Base-by-base conservation (phyloP, 2,329 filamentous ascomycete genomes). In the Fusarium gaditjirri region DNA sequence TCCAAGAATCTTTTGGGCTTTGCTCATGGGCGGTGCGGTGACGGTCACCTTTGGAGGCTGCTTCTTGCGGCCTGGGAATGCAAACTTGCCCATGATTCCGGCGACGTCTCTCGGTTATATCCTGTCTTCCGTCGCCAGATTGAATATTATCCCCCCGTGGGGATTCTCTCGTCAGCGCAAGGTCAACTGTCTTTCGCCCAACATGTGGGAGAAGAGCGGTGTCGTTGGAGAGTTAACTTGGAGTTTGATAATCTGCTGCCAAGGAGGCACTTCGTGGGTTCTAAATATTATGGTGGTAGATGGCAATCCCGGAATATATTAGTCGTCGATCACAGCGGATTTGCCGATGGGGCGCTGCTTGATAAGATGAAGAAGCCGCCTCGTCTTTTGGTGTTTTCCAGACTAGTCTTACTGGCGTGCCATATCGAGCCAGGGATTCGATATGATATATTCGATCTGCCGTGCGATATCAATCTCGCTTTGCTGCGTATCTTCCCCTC, bases 21-120 rank as follows among this genome's bases (percentile, higher is more conserved):
- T 77, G 59, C 65, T 77, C 67, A 73, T 72, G n/a, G 65, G 63
- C 33, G 76, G 75, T 36, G 73, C 76, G 39, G 76, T 77, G 46
- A 77, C 74, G 7, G 70, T 77, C 36, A 77, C 75, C 53, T 73
- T 69, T 19, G 76, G 76, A 38, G 75, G 59, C 67, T 76, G 74
- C 76, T 77, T 77, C 70, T 77, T 77, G 74, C 76, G 76, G 53
- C 76, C 62, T 29, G 72, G 65, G 33, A 78, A 78, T 5, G 73
- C 68, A 62, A 79, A 79, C 58, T 76, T 78, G 65, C 70, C 71
- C 78, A 79, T 79, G 23, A 41, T 72, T 62, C 36, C 36, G 38
- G 36, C 43, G 60, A 63, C 54, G 60, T 55, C 46, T 53, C 49
- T 59, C 52, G 23, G 44, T 23, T 50, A 33, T 53, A 14, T 59